These are phyloP conservation scores for Tieghemiomyces parasiticus DNA, from an alignment of 192 early-diverging fungal species.

Conservation along the genomic window DNA sequence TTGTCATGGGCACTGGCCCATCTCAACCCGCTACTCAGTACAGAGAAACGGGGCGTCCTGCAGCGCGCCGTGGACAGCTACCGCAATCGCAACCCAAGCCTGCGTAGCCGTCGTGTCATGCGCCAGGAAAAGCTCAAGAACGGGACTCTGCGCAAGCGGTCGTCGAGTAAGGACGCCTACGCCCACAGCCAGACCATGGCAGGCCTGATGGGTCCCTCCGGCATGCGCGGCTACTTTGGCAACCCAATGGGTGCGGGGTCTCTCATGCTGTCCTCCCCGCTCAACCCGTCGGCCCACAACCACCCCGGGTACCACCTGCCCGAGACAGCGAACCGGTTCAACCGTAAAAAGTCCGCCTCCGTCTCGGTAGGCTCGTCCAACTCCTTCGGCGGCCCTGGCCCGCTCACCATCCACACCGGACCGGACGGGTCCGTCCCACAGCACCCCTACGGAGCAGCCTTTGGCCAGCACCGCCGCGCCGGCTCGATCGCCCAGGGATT, in stretches of 20 bases:
- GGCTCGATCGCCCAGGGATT: background rate
- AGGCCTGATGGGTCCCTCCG: no score
- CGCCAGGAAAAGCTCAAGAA: slow-evolving; percentile 54
- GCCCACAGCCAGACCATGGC: background rate
- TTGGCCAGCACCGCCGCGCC: background rate
- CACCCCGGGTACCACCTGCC: no score
- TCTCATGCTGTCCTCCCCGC: background rate
- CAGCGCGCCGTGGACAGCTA: slow-evolving; percentile 76
- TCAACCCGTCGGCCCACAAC: no score
- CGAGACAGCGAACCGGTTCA: slow-evolving; percentile 16
- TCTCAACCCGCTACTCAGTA: slow-evolving; percentile 48
- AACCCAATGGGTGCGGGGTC: background rate
- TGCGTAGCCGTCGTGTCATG: slow-evolving; percentile 55
- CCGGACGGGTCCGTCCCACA: background rate
- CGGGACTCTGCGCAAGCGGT: slow-evolving; percentile 32
- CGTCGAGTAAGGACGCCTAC: background rate
- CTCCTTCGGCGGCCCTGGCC: background rate
- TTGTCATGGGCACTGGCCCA: slow-evolving; percentile 74
- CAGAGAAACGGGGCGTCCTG: slow-evolving; percentile 57
- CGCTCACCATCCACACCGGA: background rate
- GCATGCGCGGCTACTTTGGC: background rate
- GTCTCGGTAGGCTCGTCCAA: background rate
- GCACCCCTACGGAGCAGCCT: background rate
- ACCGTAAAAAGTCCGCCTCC: slow-evolving; percentile 11
- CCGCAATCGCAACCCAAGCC: slow-evolving; percentile 49